Conservation (phyloP, 225 moss, liverwort and hornwort genomes). For the Physcomitrellopsis africana region DNA sequence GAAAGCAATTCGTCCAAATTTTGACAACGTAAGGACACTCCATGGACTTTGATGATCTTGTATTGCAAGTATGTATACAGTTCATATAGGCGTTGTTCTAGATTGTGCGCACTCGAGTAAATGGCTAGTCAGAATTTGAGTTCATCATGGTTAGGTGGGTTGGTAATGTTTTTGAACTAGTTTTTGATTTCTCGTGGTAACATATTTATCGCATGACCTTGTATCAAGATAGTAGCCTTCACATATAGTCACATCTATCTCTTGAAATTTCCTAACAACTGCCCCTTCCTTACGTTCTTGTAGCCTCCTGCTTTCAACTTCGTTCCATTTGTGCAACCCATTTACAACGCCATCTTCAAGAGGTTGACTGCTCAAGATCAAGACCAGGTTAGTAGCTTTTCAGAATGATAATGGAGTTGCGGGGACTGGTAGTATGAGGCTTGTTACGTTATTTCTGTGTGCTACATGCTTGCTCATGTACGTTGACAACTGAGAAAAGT, state of each 20-base stretch:
- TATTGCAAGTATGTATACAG: constrained; percentile 14
- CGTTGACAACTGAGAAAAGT: not conserved
- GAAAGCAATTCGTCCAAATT: constrained; percentile 91
- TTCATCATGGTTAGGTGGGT: constrained; percentile 4
- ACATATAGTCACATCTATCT: constrained; percentile 3
- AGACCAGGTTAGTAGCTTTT: constrained; percentile 80
- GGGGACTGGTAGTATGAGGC: constrained; percentile 10
- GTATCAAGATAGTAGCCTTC: not conserved
- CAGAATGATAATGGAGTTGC: constrained; percentile 18
- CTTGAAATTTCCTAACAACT: not conserved
- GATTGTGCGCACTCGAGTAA: constrained; percentile 12
- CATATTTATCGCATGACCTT: not conserved
- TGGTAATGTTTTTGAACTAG: constrained; percentile 8
- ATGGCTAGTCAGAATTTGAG: constrained; percentile 7
- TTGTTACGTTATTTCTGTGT: constrained; percentile 13
- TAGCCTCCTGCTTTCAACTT: constrained; percentile 89
- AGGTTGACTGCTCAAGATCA: constrained; percentile 99
- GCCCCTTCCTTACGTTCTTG: constrained; percentile 24
- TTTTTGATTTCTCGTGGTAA: not conserved
- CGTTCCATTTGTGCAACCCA: constrained; percentile 90
- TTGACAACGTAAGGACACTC: constrained; percentile 65
- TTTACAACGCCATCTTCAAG: constrained; percentile 91
- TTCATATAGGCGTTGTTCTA: constrained; percentile 11
- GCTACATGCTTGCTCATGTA: not conserved
- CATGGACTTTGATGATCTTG: constrained; percentile 12